phyloP scores from a whole-genome alignment of 768 basidiomycete genomes.

The Auricularia sp. region DNA sequence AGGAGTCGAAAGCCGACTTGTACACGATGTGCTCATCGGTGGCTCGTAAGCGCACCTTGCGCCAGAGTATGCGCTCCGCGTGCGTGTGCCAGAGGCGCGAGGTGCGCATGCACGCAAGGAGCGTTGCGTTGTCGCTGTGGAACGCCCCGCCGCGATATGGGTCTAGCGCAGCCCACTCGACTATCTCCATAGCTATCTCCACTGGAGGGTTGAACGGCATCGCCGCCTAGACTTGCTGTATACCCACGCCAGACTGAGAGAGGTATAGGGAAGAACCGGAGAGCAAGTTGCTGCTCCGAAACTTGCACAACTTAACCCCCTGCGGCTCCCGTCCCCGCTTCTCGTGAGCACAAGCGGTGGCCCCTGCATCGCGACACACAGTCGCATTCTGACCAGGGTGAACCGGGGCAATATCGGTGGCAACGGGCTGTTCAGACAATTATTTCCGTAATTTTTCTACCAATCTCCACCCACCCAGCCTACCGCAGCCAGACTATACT shows the following conservation, averaged over 20 bases:
- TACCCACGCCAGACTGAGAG: background rate
- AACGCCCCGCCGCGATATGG: background rate
- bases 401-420: too few relatives aligned
- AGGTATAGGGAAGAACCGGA: background rate
- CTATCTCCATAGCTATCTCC: background rate
- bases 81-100: background rate
- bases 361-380: too few relatives aligned
- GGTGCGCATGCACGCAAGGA: background rate
- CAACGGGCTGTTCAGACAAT: too few relatives aligned
- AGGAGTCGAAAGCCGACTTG: background rate
- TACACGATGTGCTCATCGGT: background rate
- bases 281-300: background rate
- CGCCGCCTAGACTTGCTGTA: background rate
- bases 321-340: too few relatives aligned
- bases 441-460: too few relatives aligned
- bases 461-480: too few relatives aligned
- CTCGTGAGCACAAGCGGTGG: too few relatives aligned
- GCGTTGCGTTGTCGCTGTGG: background rate
- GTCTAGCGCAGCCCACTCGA: background rate
- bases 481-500: too few relatives aligned
- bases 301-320: background rate
- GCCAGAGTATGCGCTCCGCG: background rate
- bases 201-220: conserved; percentile 1
- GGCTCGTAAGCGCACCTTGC: background rate
- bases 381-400: too few relatives aligned